Percentiles rank a stretch among this genome's conserved stretches.
These are phyloP conservation scores for Chaetoceros tenuissimus DNA, from an alignment of 108 stramenopile species.

Conservation along the genomic window DNA sequence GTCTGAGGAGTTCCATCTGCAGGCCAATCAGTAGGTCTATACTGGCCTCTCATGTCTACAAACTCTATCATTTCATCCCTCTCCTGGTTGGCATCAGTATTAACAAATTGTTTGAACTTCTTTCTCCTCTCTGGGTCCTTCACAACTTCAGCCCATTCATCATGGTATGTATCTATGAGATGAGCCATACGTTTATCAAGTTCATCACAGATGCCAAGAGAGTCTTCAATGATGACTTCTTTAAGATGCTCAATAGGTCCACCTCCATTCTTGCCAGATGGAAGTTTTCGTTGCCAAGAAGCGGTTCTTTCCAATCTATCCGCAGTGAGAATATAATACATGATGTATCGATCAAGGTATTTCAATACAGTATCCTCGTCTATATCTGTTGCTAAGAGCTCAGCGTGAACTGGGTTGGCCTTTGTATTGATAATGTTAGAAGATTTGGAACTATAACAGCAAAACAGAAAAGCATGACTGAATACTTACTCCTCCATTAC, in stretches of 20 bases:
- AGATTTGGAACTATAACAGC: background rate
- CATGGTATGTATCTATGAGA: constrained; percentile 89
- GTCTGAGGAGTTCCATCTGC: constrained; percentile 78
- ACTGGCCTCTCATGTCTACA: constrained; percentile 77
- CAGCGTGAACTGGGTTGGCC: constrained; percentile 83
- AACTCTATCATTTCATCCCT: constrained; percentile 86
- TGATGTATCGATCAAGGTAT: constrained; percentile 88
- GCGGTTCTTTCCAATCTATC: constrained; percentile 85
- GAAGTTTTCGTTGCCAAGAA: constrained; percentile 80
- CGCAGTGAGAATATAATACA: constrained; percentile 93
- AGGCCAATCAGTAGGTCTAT: constrained; percentile 84
- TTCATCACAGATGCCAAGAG: constrained; percentile 83
- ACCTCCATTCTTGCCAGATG: constrained; percentile 71
- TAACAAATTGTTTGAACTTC: constrained; percentile 84
- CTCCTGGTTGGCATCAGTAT: constrained; percentile 69
- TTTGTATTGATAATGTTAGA: constrained; percentile 56
- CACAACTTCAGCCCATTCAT: constrained; percentile 91
- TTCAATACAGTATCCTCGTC: constrained; percentile 81
- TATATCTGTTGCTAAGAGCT: constrained; percentile 81
- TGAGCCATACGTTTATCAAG: constrained; percentile 82
- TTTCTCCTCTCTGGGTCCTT: constrained; percentile 64
- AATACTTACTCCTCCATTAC: constrained; percentile 45
- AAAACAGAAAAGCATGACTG: no score
- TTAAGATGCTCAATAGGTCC: constrained; percentile 85
- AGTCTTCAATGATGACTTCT: constrained; percentile 90